Percentiles rank a stretch among this genome's conserved stretches.
Evolutionary conservation across 1,284 basidiomycete genomes (phyloP).

Genomic region (Cutaneotrichosporon cutaneum): DNA sequence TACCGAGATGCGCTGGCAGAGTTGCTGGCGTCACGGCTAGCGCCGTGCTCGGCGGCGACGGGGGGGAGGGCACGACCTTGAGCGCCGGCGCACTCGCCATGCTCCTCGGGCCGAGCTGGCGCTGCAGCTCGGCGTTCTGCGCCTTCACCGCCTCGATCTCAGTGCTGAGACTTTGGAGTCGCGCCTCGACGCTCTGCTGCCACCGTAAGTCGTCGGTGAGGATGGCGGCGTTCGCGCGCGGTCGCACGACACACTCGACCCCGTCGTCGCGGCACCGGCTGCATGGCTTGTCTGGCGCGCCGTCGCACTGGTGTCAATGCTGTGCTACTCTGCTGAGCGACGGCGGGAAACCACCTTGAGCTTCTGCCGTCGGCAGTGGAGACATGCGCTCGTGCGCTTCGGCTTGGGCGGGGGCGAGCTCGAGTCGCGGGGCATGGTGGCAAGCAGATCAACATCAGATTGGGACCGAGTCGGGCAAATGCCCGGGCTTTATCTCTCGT

Average conservation of each 20-base stretch:
- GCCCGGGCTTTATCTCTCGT: neutral
- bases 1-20: conserved; percentile 10
- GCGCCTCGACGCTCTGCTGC: conserved; percentile 25
- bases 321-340: neutral
- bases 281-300: conserved; percentile 12
- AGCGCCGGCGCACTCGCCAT: neutral
- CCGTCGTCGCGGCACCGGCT: conserved; percentile 22
- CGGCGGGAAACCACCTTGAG: conserved; percentile 23
- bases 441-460: neutral
- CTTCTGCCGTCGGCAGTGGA: conserved; percentile 26
- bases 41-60: neutral
- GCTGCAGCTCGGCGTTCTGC: conserved; percentile 17
- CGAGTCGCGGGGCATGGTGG: neutral
- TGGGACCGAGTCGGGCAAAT: neutral
- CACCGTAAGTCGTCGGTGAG: conserved; percentile 25
- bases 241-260: conserved; percentile 26
- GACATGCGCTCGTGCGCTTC: conserved; percentile 21
- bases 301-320: conserved; percentile 26
- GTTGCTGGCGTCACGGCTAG: neutral
- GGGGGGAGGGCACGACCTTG: neutral
- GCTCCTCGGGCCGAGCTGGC: conserved; percentile 1
- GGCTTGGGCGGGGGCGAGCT: conserved; percentile 6
- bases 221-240: conserved; percentile 26
- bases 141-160: conserved; percentile 21
- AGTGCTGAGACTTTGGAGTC: conserved; percentile 10